Evolutionary conservation across 345 rosid species (phyloP).

Genomic region (rapeseed (Brassica napus)): DNA sequence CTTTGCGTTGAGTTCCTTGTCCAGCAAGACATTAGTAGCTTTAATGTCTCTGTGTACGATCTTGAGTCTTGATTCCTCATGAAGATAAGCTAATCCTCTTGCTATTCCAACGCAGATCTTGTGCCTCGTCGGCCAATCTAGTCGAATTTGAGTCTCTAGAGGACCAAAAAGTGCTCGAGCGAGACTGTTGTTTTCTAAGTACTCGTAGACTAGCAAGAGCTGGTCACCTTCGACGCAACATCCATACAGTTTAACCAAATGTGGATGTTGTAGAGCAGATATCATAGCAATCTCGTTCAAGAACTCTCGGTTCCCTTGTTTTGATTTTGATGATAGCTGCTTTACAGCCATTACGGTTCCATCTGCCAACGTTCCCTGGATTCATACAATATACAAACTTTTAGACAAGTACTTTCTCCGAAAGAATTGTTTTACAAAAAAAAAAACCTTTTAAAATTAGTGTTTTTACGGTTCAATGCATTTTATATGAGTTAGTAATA

Average conservation of each 20-base stretch:
- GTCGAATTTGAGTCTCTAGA: slow-evolving; percentile 35
- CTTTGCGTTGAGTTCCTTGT: slow-evolving; percentile 42
- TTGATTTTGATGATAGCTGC: slow-evolving; percentile 28
- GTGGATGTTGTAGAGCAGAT: neutral
- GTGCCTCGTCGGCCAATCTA: slow-evolving; percentile 47
- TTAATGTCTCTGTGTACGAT: neutral
- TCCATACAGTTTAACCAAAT: neutral
- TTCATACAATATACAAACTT: slow-evolving; percentile 1
- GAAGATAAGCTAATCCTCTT: slow-evolving; percentile 49
- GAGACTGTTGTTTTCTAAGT: slow-evolving; percentile 52
- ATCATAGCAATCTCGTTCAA: neutral
- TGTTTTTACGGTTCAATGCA: no score
- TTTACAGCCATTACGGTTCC: slow-evolving; percentile 62
- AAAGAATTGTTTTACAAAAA: no score
- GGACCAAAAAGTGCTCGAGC: slow-evolving; percentile 52
- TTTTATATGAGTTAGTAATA: no score
- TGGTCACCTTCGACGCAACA: slow-evolving; percentile 4
- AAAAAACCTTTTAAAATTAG: no score
- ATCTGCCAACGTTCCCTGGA: slow-evolving; percentile 51
- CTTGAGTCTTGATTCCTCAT: slow-evolving; percentile 2
- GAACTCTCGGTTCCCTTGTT: neutral
- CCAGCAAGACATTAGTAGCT: slow-evolving; percentile 39
- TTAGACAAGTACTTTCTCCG: neutral
- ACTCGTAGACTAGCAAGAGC: slow-evolving; percentile 56
- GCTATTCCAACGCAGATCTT: slow-evolving; percentile 55